phyloP scores from a whole-genome alignment of 805 yeast species.

The Kluyveromyces dobzhanskii region DNA sequence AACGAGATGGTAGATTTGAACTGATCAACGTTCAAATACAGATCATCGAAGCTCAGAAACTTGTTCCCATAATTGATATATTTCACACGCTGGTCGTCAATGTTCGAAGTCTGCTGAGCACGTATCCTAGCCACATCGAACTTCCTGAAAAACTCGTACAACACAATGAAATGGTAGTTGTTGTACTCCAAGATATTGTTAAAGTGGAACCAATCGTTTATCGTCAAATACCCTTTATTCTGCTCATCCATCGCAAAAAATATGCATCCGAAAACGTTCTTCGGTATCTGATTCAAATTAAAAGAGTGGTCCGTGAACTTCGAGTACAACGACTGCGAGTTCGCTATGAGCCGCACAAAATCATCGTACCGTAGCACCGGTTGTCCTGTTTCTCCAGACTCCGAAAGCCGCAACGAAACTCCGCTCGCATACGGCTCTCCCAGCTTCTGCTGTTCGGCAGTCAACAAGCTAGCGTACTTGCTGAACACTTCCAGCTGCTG shows the following conservation, averaged over 20 bases:
- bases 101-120: constrained; percentile 8
- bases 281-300: constrained; percentile 44
- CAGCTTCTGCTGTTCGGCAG: constrained; percentile 17
- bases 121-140: constrained; percentile 31
- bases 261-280: constrained; percentile 59
- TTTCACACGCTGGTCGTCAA: constrained; percentile 19
- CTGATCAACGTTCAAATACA: constrained; percentile 24
- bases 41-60: constrained; percentile 32
- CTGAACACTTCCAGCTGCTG: constrained; percentile 37
- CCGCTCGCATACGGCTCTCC: constrained; percentile 9
- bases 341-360: constrained; percentile 31
- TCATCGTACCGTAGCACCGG: constrained; percentile 29
- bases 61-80: constrained; percentile 33
- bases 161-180: constrained; percentile 40
- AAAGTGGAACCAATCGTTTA: constrained; percentile 68
- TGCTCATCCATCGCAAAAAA: constrained; percentile 74
- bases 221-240: constrained; percentile 56
- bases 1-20: constrained; percentile 28
- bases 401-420: neutral
- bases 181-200: constrained; percentile 44
- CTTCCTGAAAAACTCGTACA: constrained; percentile 46
- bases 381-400: constrained; percentile 12
- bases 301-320: constrained; percentile 31
- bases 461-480: constrained; percentile 33
- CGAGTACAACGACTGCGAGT: constrained; percentile 22